Base-by-base conservation (phyloP, 352 stramenopile genomes). In the Lagenidium giganteum region DNA sequence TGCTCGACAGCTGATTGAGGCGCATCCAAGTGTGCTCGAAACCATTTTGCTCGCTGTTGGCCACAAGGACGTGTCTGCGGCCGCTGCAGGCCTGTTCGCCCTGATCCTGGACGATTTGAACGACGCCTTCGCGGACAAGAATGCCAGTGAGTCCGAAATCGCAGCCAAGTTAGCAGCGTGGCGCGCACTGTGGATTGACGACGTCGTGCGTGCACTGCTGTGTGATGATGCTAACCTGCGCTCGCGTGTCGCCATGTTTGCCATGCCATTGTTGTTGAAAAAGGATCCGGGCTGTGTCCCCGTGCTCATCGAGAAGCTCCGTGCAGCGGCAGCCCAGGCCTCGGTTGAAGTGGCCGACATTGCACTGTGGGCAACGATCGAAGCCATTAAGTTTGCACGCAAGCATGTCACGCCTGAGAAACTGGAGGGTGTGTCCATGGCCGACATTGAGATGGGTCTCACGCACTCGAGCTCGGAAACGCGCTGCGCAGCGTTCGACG, bases 311-410 rank as follows among this genome's bases (percentile, higher is more conserved):
- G 46, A 81, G 13, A 49, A 51, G 25, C 49, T 88, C n/a, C 71
- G 77, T 36, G 20, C 39, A 1, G 25, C 28, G 12, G 34, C 54
- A 29, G 8, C 7, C 37, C 40, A 58, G 11, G 32, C 29, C 5
- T 5, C 28, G 5, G 7, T 16, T 22, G 24, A 36, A 0, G 52
- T 58, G 35, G 61, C 58, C 4, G 68, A 88, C 52, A 57, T 74
- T 24, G 46, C 48, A 5, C 44, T 90, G 16, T 93, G 80, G 80
- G 73, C 75, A 25, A 69, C 87, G 35, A 60, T 93, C 14, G 77
- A 90, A 42, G 66, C 90, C 6, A 56, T 90, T 11, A 93, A 93
- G 54, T 79, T 81, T 57, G 80, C 80, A 11, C 70, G 80, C 30
- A 88, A 87, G 55, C 66, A 67, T 32, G 63, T 87, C 41, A 36